These are phyloP conservation scores for Grigorovia transvaalensis DNA, from an alignment of 805 yeast genomes.

Conservation along the genomic window DNA sequence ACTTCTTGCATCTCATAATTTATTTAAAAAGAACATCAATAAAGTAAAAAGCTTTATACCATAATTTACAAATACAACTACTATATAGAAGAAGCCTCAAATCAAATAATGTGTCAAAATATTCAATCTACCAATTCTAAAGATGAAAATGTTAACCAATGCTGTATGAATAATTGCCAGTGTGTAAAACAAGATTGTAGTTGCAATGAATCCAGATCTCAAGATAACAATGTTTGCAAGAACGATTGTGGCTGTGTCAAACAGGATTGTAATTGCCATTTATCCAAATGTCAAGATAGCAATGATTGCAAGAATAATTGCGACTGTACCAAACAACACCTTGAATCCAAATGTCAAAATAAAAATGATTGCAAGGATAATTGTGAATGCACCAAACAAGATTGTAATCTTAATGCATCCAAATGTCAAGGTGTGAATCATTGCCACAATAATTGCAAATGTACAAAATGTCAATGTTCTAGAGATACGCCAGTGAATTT, in stretches of 20 bases:
- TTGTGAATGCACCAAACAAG: too few species aligned
- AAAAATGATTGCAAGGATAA: background rate
- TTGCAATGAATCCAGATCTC: background rate
- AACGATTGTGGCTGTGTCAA: background rate
- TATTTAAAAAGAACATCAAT: too few species aligned
- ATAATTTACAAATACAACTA: too few species aligned
- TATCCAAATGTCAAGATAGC: background rate
- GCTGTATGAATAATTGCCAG: background rate
- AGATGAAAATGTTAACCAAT: background rate
- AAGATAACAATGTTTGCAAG: background rate
- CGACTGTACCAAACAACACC: background rate
- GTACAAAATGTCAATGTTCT: too few species aligned
- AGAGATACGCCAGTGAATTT: too few species aligned
- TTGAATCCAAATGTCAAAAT: background rate
- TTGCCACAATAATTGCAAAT: too few species aligned
- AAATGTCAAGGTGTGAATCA: too few species aligned
- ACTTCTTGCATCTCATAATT: background rate
- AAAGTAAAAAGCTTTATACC: too few species aligned
- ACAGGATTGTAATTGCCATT: background rate
- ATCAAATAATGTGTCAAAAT: background rate
- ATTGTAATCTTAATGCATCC: too few species aligned
- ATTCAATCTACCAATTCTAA: background rate
- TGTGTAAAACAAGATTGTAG: constrained; percentile 1
- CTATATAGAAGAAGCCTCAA: too few species aligned
- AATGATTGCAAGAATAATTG: background rate